Conservation (phyloP, 78 protist genomes). For the Cavenderia fasciculata region DNA sequence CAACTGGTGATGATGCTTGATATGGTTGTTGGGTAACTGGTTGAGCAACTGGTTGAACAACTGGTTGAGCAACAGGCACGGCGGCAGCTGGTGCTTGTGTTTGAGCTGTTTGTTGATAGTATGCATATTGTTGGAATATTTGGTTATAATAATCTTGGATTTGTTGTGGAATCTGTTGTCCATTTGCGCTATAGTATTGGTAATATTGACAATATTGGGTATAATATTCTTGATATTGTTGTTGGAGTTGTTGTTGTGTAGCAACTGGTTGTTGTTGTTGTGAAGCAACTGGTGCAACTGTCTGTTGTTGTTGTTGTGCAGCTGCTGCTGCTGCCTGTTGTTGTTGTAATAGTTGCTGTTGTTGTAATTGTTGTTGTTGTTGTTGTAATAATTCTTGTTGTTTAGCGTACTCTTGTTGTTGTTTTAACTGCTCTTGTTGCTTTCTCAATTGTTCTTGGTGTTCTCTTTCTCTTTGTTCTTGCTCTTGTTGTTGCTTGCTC, state of each 20-base stretch:
- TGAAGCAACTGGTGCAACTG: background rate
- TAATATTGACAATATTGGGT: background rate
- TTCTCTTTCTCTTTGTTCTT: slow-evolving; percentile 2
- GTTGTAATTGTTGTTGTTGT: slow-evolving; percentile 28
- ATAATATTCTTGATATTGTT: background rate
- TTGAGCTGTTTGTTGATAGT: background rate
- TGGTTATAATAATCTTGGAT: slow-evolving; percentile 9
- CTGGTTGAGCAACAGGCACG: background rate
- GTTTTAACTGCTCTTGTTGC: background rate
- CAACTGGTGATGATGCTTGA: background rate
- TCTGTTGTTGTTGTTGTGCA: background rate
- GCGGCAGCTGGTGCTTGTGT: too few species aligned
- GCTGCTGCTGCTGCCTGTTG: slow-evolving; percentile 9
- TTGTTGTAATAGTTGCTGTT: background rate
- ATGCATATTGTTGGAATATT: background rate
- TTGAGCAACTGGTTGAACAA: background rate
- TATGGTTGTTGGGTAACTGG: background rate
- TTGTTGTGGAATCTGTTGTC: background rate
- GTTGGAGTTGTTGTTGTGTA: background rate
- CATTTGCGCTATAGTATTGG: background rate
- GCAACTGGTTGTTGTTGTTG: background rate
- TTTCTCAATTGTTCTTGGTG: background rate
- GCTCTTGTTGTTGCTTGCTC: background rate
- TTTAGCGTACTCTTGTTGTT: slow-evolving; percentile 5
- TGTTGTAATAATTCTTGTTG: slow-evolving; percentile 15